These are phyloP conservation scores for Leptographium radiaticola DNA, from an alignment of 2,329 filamentous ascomycete genomes.

Conservation along the genomic window DNA sequence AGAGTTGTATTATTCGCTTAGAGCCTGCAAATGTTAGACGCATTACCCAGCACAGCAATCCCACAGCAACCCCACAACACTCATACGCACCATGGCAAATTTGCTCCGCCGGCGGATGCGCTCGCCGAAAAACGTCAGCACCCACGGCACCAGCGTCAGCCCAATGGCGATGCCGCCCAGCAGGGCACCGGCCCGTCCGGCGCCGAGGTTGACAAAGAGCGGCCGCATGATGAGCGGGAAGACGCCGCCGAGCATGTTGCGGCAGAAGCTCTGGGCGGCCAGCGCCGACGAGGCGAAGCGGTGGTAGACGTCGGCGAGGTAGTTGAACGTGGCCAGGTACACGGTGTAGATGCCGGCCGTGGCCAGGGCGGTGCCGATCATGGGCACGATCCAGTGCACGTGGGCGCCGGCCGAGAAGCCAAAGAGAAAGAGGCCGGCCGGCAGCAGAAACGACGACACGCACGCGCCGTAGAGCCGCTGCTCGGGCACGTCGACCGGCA, in stretches of 20 bases:
- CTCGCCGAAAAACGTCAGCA: slow-evolving; percentile 66
- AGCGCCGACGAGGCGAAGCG: slow-evolving; percentile 74
- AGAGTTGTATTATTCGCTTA: too few relatives aligned
- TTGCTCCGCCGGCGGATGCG: slow-evolving; percentile 62
- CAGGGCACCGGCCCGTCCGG: slow-evolving; percentile 57
- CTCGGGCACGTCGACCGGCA: slow-evolving; percentile 51
- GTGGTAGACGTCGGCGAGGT: slow-evolving; percentile 79
- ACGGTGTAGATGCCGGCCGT: slow-evolving; percentile 80
- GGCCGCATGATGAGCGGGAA: slow-evolving; percentile 66
- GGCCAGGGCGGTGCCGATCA: slow-evolving; percentile 57
- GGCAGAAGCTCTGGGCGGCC: slow-evolving; percentile 74
- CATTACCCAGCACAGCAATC: too few relatives aligned
- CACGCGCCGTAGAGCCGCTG: slow-evolving; percentile 74
- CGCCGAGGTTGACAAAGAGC: slow-evolving; percentile 62
- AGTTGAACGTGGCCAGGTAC: slow-evolving; percentile 85
- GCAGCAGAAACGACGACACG: slow-evolving; percentile 60
- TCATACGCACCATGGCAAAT: slow-evolving; percentile 51
- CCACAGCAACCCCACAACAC: too few relatives aligned
- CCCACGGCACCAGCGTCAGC: slow-evolving; percentile 76
- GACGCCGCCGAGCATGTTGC: slow-evolving; percentile 68
- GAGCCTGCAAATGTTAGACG: too few relatives aligned
- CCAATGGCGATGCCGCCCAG: slow-evolving; percentile 58
- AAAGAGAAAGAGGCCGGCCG: slow-evolving; percentile 70
- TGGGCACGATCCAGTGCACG: slow-evolving; percentile 60
- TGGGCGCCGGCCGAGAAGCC: slow-evolving; percentile 53